Evolutionary conservation across 805 yeast genomes (phyloP), one percentile per base, ranked within the genome.

Genomic region (Starmera pachycereana): DNA sequence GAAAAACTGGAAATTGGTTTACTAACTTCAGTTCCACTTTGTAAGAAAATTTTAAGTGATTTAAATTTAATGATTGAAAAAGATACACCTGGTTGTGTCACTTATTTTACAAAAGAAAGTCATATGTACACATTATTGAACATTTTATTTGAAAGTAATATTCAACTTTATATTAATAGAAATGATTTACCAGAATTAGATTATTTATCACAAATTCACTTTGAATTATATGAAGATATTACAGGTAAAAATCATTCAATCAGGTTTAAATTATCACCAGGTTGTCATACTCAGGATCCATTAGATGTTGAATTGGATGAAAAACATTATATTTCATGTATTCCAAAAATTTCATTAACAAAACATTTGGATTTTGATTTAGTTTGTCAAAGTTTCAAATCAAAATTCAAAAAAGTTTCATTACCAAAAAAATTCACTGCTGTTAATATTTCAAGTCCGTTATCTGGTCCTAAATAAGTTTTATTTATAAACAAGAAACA

Each of bases 251-350:
- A 84, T 53, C 96, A 90, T 58, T 82, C 96, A 6, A 82, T 92
- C 41, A 73, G 97, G 53, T 71, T 92, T 44, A 81, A 90, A n/a
- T 70, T 92, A 50, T 84, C 96, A 6, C 97, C 98, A 1, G 99
- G 99, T 16, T 92, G 98, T 61, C 97, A 92, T 62, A 89, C 97
- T 0, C 95, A 88, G 54, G 96, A 90, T 60, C 98, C 99, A 25
- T 70, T 92, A 47, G 99, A 92, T 62, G 95, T 94, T 36, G 96
- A 90, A 60, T 69, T 92, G 36, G 98, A 92, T 62, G 90, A 87
- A 36, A 89, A 87, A 57, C 99, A 92, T 62, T 90, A 92, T 62
- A 92, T 92, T 46, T 89, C 96, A 22, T 90, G 97, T 56, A 92
- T 92, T 51, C 95, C 97, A 36, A 77, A 92, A 53, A 77, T 88